Evolutionary conservation across 1,284 basidiomycete genomes (phyloP), one percentile per base, ranked within the genome.

Genomic region (Papiliotrema fonsecae): DNA sequence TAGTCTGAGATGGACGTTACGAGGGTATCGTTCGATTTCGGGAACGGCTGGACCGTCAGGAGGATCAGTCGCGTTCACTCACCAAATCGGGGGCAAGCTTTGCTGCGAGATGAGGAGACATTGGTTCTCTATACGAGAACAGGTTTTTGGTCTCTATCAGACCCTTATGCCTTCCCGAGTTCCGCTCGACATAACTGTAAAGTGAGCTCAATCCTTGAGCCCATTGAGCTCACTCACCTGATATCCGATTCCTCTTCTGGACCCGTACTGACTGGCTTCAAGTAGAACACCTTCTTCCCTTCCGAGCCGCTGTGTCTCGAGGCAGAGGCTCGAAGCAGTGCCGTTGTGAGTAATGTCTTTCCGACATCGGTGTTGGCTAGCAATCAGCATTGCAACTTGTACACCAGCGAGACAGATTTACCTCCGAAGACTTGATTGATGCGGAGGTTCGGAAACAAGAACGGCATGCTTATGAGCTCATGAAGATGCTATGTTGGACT

Each of bases 201-300:
- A 45, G 43, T 35, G 2, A 9, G 18, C 19, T 56, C 24, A 53
- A 31, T 52, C 39, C 25, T 32, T 31, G 3, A 45, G 36, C 14
- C 40, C 11, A 30, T 34, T 9, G 5, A 19, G 13, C 11, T 26
- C 54, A 57, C 82, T 58, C 61, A 93, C 91, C 75, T 76, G 57
- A 89, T 86, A 67, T 96, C 91, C 18, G 88, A 87, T 54, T 88
- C 84, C 24, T 80, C 72, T n/a, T 80, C 76, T 1, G 84, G 78
- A 1, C 92, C 91, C 0, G 92, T 93, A 66, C 88, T 92, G 55
- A 94, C 83, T 0, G 91, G 92, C 67, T 96, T 97, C 53, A 96
- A 76, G 65, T 96, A 96, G 61, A 83, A 86, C 0, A 87, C 85
- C 31, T 67, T 59, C 54, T 76, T 69, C 7, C 56, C 16, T 75